These are phyloP conservation scores for Vachellia pachyceras DNA, from an alignment of 306 rosid species.

Conservation along the genomic window DNA sequence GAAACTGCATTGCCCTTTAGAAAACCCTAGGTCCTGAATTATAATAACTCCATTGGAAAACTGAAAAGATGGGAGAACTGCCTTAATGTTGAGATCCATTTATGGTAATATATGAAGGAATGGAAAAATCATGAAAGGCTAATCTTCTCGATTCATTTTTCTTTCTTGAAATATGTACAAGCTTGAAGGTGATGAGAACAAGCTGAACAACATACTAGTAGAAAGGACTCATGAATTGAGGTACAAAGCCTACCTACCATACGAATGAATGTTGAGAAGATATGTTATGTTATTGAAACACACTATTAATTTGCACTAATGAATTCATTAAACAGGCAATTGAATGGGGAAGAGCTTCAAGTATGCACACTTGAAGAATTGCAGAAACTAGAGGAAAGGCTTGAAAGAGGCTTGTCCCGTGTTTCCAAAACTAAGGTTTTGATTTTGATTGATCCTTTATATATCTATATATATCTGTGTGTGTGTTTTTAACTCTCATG, in stretches of 20 bases:
- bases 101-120: background rate
- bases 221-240: constrained; percentile 30
- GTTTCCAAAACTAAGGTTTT: constrained; percentile 20
- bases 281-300: background rate
- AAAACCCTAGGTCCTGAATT: background rate
- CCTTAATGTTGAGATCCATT: background rate
- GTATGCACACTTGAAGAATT: constrained; percentile 3
- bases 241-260: background rate
- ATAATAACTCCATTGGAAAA: background rate
- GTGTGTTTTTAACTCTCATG: too few species aligned
- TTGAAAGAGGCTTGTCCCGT: constrained; percentile 8
- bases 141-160: background rate
- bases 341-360: constrained; percentile 32
- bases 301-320: background rate
- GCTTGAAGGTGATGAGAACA: background rate
- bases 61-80: background rate
- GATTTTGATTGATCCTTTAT: background rate
- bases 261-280: background rate
- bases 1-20: background rate
- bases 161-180: background rate
- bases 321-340: background rate
- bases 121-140: background rate
- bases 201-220: constrained; percentile 1
- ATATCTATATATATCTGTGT: too few species aligned
- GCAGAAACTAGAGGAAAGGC: constrained; percentile 18